Evolutionary conservation across 805 yeast genomes (phyloP).

Genomic region (Candida sphagnicola): DNA sequence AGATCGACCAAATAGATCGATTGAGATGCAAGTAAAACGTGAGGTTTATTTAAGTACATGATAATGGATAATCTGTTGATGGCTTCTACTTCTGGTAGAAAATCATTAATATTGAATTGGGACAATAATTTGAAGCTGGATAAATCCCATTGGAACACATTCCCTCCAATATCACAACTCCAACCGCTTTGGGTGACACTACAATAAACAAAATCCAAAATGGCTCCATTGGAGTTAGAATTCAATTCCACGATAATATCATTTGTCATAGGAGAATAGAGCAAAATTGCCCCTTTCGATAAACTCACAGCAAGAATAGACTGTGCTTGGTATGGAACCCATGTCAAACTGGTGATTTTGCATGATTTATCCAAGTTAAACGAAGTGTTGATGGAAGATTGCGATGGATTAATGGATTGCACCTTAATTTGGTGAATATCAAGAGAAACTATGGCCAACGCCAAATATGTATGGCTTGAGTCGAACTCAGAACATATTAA

Average conservation of each 20-base stretch:
- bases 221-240: constrained; percentile 42
- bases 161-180: constrained; percentile 58
- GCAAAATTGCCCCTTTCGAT: constrained; percentile 57
- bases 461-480: constrained; percentile 56
- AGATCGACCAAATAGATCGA: constrained; percentile 53
- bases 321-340: constrained; percentile 47
- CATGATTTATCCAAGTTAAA: constrained; percentile 51
- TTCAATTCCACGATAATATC: constrained; percentile 51
- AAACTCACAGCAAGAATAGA: constrained; percentile 48
- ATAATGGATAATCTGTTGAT: constrained; percentile 29
- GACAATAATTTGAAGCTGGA: constrained; percentile 37
- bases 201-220: constrained; percentile 48
- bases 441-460: constrained; percentile 62
- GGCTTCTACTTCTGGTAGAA: constrained; percentile 29
- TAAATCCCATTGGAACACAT: constrained; percentile 60
- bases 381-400: constrained; percentile 41
- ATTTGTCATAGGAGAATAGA: constrained; percentile 66
- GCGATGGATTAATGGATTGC: constrained; percentile 45
- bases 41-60: constrained; percentile 28
- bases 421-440: constrained; percentile 70
- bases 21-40: constrained; percentile 64
- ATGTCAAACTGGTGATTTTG: constrained; percentile 45
- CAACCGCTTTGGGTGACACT: constrained; percentile 44
- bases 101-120: constrained; percentile 40
- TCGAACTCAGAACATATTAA: constrained; percentile 52